These are phyloP conservation scores for Diospyros kaki DNA, from an alignment of 148 eudicot genomes.

Conservation along the genomic window DNA sequence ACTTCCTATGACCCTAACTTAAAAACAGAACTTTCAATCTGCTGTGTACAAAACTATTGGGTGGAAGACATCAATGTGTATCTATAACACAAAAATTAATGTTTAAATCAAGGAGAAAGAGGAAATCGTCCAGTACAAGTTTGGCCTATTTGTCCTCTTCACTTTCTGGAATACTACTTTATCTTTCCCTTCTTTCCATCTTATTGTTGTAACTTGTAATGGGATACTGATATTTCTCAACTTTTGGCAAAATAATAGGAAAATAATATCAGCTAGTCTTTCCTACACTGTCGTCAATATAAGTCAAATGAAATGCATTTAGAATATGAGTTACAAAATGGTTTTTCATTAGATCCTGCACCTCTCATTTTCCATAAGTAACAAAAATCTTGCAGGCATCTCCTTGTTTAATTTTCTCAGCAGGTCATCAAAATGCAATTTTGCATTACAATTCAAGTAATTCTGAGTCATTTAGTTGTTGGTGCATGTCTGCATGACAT, in stretches of 20 bases:
- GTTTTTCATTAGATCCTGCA: background rate
- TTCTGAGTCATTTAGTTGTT: background rate
- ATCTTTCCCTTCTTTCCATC: background rate
- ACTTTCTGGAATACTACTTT: background rate
- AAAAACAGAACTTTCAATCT: no score
- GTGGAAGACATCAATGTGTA: no score
- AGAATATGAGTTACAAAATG: background rate
- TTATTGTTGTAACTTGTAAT: background rate
- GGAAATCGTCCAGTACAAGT: background rate
- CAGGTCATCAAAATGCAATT: background rate
- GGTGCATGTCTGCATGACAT: background rate
- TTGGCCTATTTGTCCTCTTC: background rate
- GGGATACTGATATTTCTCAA: background rate
- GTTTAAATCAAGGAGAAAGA: background rate
- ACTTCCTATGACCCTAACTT: no score
- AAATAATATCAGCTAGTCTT: background rate
- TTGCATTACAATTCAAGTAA: background rate
- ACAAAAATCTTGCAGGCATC: background rate
- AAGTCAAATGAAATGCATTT: background rate
- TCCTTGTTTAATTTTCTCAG: background rate
- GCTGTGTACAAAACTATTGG: no score
- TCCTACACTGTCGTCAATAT: no score
- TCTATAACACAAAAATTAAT: no score
- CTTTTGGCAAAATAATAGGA: background rate
- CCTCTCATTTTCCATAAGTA: background rate